Evolutionary conservation across 1,284 basidiomycete species (phyloP).

Genomic region (Sanghuangporus weigelae): DNA sequence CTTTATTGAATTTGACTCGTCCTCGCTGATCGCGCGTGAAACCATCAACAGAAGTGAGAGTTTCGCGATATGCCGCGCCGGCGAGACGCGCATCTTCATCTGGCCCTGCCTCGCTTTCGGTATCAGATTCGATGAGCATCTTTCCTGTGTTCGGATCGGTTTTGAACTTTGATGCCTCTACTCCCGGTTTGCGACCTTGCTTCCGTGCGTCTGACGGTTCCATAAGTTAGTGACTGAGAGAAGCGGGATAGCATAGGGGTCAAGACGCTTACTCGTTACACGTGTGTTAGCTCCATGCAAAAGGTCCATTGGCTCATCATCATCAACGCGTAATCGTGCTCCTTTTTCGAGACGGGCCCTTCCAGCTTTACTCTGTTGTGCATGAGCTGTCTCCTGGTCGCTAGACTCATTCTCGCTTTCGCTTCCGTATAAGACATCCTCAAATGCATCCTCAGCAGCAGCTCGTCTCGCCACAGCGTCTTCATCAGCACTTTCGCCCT

Average conservation of each 20-base stretch:
- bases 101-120: constrained; percentile 37
- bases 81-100: constrained; percentile 46
- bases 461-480: constrained; percentile 35
- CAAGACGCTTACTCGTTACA: constrained; percentile 59
- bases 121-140: constrained; percentile 77
- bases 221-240: constrained; percentile 15
- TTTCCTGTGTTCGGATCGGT: constrained; percentile 85
- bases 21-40: constrained; percentile 83
- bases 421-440: constrained; percentile 93
- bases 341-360: constrained; percentile 34
- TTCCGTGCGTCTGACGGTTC: constrained; percentile 45
- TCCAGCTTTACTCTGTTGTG: constrained; percentile 29
- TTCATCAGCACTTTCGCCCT: constrained; percentile 33
- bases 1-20: constrained; percentile 93
- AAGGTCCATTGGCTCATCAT: constrained; percentile 95
- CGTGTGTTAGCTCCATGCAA: constrained; percentile 78
- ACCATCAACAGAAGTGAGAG: constrained; percentile 80
- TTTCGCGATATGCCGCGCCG: constrained; percentile 83
- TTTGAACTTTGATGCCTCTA: constrained; percentile 85
- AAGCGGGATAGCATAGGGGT: not conserved
- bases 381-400: constrained; percentile 50
- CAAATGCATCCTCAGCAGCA: constrained; percentile 81
- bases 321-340: constrained; percentile 77
- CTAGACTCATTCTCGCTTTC: constrained; percentile 81
- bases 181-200: constrained; percentile 67